Percentiles rank a stretch among this genome's conserved stretches.
These are phyloP conservation scores for Lodderomyces theae DNA, from an alignment of 1,139 yeast genomes.

Conservation along the genomic window DNA sequence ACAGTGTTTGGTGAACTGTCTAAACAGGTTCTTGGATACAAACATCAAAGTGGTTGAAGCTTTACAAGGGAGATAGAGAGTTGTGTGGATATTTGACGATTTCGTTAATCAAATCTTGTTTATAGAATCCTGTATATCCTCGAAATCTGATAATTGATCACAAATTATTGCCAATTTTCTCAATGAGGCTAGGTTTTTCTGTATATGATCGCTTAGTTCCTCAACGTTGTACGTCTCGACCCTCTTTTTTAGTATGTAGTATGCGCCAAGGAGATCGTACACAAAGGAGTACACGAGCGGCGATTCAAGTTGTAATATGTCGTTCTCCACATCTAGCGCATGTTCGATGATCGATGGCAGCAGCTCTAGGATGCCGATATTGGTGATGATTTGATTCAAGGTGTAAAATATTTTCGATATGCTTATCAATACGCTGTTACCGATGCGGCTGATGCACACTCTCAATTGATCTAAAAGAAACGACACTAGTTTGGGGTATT, in stretches of 20 bases:
- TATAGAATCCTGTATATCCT: constrained; percentile 6
- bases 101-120: constrained; percentile 1
- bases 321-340: constrained; percentile 21
- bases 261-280: constrained; percentile 35
- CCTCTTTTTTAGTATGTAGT: constrained; percentile 22
- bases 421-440: constrained; percentile 18
- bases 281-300: constrained; percentile 26
- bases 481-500: constrained; percentile 9
- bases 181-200: constrained; percentile 10
- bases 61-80: constrained; percentile 36
- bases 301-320: constrained; percentile 20
- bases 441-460: constrained; percentile 4
- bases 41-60: constrained; percentile 77
- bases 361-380: constrained; percentile 21
- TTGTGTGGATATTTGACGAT: constrained; percentile 3
- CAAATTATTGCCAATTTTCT: constrained; percentile 4
- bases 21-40: constrained; percentile 82
- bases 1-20: constrained; percentile 73
- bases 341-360: constrained; percentile 10
- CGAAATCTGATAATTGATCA: constrained; percentile 10
- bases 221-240: constrained; percentile 8
- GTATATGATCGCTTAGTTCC: constrained; percentile 5
- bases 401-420: constrained; percentile 29
- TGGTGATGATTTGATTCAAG: constrained; percentile 30
- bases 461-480: constrained; percentile 11